Evolutionary conservation across 73 alveolate genomes (phyloP).

Genomic region (Tetrahymena elliotti): DNA sequence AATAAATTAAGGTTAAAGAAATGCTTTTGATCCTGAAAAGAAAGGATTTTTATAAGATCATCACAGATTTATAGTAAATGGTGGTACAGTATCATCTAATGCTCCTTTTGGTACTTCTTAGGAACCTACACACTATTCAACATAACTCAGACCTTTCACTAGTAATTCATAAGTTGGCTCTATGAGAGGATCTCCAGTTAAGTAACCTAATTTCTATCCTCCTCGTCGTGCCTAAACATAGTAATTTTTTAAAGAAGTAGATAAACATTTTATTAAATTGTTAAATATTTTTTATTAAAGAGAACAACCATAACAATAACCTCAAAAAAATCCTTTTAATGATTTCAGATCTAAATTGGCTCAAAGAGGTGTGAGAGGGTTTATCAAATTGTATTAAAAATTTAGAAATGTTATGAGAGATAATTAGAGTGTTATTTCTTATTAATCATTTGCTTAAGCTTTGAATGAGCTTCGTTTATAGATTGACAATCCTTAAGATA

Average conservation of each 20-base stretch:
- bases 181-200: slow-evolving; percentile 1
- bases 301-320: slow-evolving; percentile 14
- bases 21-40: slow-evolving; percentile 45
- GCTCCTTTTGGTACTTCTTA: slow-evolving; percentile 78
- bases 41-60: slow-evolving; percentile 31
- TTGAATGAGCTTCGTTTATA: slow-evolving; percentile 36
- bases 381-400: slow-evolving; percentile 71
- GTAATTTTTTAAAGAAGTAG: slow-evolving; percentile 9
- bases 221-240: neutral
- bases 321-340: slow-evolving; percentile 48
- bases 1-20: neutral
- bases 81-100: slow-evolving; percentile 39
- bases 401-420: slow-evolving; percentile 70
- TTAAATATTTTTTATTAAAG: neutral
- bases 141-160: neutral
- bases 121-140: neutral
- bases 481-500: slow-evolving; percentile 52
- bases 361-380: slow-evolving; percentile 87
- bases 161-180: slow-evolving; percentile 14
- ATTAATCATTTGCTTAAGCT: slow-evolving; percentile 67
- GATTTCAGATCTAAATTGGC: slow-evolving; percentile 60
- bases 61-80: slow-evolving; percentile 32
- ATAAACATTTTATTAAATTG: neutral
- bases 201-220: slow-evolving; percentile 8
- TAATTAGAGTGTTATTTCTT: slow-evolving; percentile 73